A percentile compares a stretch with the other conserved stretches of the same genome.
Conservation (phyloP, 2,329 filamentous ascomycete genomes). For the Epichloe gansuensis region DNA sequence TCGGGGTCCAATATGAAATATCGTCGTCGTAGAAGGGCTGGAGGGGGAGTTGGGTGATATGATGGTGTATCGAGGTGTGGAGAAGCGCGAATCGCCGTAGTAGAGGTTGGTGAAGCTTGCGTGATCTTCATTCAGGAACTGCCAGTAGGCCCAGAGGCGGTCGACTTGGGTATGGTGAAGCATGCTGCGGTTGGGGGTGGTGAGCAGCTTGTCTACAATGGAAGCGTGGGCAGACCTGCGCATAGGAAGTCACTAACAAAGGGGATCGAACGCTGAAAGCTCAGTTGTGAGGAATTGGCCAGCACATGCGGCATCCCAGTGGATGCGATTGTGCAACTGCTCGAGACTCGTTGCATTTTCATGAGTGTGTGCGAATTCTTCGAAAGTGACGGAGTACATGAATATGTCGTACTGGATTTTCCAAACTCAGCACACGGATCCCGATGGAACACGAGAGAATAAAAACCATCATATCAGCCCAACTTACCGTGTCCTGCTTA, state of each 20-base stretch:
- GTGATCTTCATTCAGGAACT: too few relatives aligned
- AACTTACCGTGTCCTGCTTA: slow-evolving; percentile 29
- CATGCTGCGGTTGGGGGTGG: slow-evolving; percentile 18
- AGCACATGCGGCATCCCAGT: slow-evolving; percentile 29
- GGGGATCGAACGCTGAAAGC: slow-evolving; percentile 32
- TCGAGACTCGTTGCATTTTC: slow-evolving; percentile 29
- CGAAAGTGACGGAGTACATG: slow-evolving; percentile 23
- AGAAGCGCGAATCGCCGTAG: slow-evolving; percentile 24
- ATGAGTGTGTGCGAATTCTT: slow-evolving; percentile 22
- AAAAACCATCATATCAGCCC: not conserved
- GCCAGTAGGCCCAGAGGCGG: slow-evolving; percentile 45
- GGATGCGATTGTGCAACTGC: slow-evolving; percentile 29
- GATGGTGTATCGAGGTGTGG: slow-evolving; percentile 24
- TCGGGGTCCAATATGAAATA: slow-evolving; percentile 30
- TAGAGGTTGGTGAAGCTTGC: slow-evolving; percentile 32
- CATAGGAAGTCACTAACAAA: slow-evolving; percentile 24
- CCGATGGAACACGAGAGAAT: not conserved
- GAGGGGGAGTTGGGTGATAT: slow-evolving; percentile 33
- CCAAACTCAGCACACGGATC: not conserved
- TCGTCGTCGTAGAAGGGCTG: slow-evolving; percentile 35
- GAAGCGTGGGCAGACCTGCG: not conserved
- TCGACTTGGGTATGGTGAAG: slow-evolving; percentile 48
- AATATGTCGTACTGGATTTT: slow-evolving; percentile 27
- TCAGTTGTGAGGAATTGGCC: slow-evolving; percentile 27
- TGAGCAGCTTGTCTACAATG: not conserved